phyloP scores from a whole-genome alignment of 306 rosid genomes.

The Lithocarpus polystachyus region DNA sequence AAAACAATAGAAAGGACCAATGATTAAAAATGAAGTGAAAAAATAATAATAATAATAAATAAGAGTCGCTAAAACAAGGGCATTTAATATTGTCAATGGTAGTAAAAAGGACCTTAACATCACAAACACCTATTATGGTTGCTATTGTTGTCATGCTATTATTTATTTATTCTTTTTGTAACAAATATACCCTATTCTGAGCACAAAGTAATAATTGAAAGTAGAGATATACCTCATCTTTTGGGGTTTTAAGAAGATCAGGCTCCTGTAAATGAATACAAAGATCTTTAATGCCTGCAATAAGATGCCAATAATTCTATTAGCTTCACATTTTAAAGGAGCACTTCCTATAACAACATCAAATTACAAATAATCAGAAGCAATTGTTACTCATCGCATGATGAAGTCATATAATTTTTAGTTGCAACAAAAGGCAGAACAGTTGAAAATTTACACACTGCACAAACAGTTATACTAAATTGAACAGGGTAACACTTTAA shows the following conservation, averaged over 20 bases:
- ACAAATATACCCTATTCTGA: neutral
- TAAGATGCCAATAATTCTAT: constrained; percentile 15
- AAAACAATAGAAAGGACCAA: constrained; percentile 23
- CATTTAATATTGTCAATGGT: neutral
- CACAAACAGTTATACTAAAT: no score
- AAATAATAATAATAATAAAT: no score
- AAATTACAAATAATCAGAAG: neutral
- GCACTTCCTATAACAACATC: neutral
- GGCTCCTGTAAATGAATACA: constrained; percentile 57
- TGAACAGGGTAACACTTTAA: no score
- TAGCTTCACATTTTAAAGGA: neutral
- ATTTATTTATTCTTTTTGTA: neutral
- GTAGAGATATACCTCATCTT: constrained; percentile 60
- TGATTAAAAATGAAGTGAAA: neutral
- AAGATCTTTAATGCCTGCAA: constrained; percentile 60
- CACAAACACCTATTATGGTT: neutral
- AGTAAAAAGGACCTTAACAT: neutral
- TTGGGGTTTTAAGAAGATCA: constrained; percentile 64
- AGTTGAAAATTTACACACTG: no score
- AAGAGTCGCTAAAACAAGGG: no score
- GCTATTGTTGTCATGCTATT: neutral
- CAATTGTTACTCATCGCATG: neutral
- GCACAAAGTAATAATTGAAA: neutral
- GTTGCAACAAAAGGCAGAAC: no score
- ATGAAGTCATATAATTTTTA: no score